Evolutionary conservation across 2,329 filamentous ascomycete species (phyloP).

Genomic region (Apiospora pterosperma): DNA sequence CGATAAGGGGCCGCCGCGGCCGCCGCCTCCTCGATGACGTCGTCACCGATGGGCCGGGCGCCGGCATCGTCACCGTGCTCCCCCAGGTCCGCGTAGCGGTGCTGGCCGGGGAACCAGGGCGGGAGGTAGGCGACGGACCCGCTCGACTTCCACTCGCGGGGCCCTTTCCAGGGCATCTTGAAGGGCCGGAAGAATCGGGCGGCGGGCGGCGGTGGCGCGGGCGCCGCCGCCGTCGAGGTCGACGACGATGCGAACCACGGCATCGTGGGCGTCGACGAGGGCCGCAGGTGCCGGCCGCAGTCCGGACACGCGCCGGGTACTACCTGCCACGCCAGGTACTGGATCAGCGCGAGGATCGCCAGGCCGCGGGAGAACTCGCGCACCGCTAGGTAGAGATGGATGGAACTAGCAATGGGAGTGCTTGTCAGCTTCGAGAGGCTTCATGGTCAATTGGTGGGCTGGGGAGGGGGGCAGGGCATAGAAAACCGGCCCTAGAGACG

Average conservation of each 20-base stretch:
- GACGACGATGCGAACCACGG: constrained; percentile 18
- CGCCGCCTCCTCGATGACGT: background rate
- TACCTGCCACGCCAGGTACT: constrained; percentile 36
- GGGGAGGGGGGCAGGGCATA: too few relatives aligned
- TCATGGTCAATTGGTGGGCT: too few relatives aligned
- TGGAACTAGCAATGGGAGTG: constrained; percentile 22
- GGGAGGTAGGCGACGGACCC: background rate
- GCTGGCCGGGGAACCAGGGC: background rate
- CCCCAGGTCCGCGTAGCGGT: background rate
- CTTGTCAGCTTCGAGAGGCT: constrained; percentile 7
- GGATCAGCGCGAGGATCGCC: constrained; percentile 34
- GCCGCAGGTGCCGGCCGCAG: constrained; percentile 35
- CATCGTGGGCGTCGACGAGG: constrained; percentile 18
- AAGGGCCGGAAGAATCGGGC: constrained; percentile 13
- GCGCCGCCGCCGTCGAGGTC: background rate
- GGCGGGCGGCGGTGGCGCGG: background rate
- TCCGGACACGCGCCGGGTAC: constrained; percentile 38
- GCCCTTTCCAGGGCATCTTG: constrained; percentile 23
- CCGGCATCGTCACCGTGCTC: background rate
- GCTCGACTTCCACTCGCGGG: constrained; percentile 11
- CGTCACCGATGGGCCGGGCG: background rate
- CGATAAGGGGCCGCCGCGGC: constrained; percentile 3
- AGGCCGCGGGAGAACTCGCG: constrained; percentile 37
- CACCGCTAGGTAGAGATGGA: constrained; percentile 34
- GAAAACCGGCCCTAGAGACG: too few relatives aligned